Conservation (phyloP, 805 yeast species). For the Lachancea fermentati region DNA sequence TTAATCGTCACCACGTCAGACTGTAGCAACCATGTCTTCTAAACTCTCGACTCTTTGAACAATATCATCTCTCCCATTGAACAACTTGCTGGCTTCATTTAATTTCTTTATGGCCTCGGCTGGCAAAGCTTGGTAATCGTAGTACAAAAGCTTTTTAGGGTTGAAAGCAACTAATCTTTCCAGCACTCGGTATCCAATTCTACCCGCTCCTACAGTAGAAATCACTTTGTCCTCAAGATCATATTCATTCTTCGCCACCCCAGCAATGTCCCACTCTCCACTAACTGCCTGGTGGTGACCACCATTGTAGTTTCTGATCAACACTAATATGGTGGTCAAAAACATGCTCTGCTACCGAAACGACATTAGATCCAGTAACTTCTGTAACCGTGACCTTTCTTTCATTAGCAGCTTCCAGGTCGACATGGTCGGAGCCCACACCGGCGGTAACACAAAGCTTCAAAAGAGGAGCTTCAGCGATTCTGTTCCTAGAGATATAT, state of each 20-base stretch:
- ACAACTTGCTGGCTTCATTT: slow-evolving; percentile 28
- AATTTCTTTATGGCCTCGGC: slow-evolving; percentile 61
- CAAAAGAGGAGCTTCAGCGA: slow-evolving; percentile 63
- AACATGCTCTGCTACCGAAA: too few relatives aligned
- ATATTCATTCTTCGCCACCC: slow-evolving; percentile 63
- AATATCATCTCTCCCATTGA: slow-evolving; percentile 24
- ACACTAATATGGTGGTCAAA: too few relatives aligned
- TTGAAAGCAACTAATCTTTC: slow-evolving; percentile 68
- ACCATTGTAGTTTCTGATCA: slow-evolving; percentile 75
- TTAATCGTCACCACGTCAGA: slow-evolving; percentile 74
- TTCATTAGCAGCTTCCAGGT: slow-evolving; percentile 59
- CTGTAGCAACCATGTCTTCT: slow-evolving; percentile 59
- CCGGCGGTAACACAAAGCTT: slow-evolving; percentile 75
- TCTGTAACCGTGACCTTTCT: slow-evolving; percentile 64
- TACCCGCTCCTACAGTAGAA: slow-evolving; percentile 83
- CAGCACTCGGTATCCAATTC: slow-evolving; percentile 70
- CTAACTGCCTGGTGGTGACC: slow-evolving; percentile 62
- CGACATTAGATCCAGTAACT: slow-evolving; percentile 79
- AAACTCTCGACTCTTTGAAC: slow-evolving; percentile 53
- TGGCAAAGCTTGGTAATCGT: too few relatives aligned
- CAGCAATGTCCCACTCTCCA: slow-evolving; percentile 75
- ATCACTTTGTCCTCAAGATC: slow-evolving; percentile 72
- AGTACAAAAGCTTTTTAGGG: slow-evolving; percentile 66
- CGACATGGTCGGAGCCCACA: slow-evolving; percentile 80
- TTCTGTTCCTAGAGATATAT: slow-evolving; percentile 60